Conservation (phyloP, 1,139 yeast species). For the Scheffersomyces titani region DNA sequence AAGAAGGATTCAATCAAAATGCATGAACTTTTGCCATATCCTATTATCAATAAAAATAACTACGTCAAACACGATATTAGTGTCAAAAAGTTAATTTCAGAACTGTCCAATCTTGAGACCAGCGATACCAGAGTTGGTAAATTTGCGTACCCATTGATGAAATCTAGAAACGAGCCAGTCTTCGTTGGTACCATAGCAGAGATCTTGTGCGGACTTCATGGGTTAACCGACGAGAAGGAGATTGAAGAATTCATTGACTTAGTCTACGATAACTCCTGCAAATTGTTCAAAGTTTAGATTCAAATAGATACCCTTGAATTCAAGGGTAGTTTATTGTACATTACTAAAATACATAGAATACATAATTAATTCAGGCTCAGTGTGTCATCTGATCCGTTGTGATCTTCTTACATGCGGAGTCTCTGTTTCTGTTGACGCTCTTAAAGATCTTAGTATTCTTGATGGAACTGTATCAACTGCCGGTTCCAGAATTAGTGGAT, state of each 20-base stretch:
- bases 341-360: slow-evolving; percentile 10
- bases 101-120: slow-evolving; percentile 11
- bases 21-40: slow-evolving; percentile 59
- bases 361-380: slow-evolving; percentile 1
- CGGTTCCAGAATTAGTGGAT: background rate
- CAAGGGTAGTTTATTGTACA: background rate
- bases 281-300: slow-evolving; percentile 43
- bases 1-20: slow-evolving; percentile 23
- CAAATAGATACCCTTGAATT: background rate
- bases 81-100: slow-evolving; percentile 10
- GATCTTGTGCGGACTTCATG: slow-evolving; percentile 60
- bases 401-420: background rate
- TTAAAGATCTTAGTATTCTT: background rate
- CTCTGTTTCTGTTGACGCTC: background rate
- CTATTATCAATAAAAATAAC: slow-evolving; percentile 66
- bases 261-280: slow-evolving; percentile 65
- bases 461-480: background rate
- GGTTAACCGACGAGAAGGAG: slow-evolving; percentile 37
- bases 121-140: slow-evolving; percentile 22
- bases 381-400: background rate
- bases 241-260: slow-evolving; percentile 56
- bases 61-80: slow-evolving; percentile 26
- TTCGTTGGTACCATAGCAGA: slow-evolving; percentile 79
- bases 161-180: slow-evolving; percentile 91
- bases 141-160: slow-evolving; percentile 58